Percentiles rank a stretch among this genome's conserved stretches.
Evolutionary conservation across 345 rosid genomes (phyloP).

Genomic region (Eucalyptus cloeziana): DNA sequence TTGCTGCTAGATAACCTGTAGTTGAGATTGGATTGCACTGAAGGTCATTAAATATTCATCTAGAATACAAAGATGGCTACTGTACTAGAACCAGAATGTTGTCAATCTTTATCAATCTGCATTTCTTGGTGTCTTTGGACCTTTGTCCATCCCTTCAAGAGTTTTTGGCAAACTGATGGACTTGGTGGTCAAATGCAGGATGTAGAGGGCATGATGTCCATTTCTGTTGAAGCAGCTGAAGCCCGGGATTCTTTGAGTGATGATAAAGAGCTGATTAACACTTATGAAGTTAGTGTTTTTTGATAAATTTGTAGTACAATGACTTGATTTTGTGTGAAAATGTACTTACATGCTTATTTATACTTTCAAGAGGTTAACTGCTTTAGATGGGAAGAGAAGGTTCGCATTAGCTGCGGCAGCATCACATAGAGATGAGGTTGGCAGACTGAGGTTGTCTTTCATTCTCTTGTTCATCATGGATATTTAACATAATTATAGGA

Average conservation of each 20-base stretch:
- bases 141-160: neutral
- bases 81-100: neutral
- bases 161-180: neutral
- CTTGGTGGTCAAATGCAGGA: conserved; percentile 36
- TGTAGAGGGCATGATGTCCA: conserved; percentile 99
- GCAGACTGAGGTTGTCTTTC: conserved; percentile 64
- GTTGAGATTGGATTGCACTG: neutral
- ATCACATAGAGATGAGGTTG: conserved; percentile 88
- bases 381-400: conserved; percentile 96
- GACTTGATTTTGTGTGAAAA: neutral
- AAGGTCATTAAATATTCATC: neutral
- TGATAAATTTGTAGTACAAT: neutral
- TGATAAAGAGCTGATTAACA: conserved; percentile 87
- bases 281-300: conserved; percentile 59
- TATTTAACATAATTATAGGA: neutral
- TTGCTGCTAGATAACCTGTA: neutral
- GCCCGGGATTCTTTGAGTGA: conserved; percentile 90
- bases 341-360: neutral
- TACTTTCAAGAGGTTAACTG: conserved; percentile 74
- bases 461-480: neutral
- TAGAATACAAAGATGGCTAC: neutral
- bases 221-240: conserved; percentile 93
- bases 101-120: neutral
- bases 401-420: conserved; percentile 93
- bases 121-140: neutral